Evolutionary conservation across 2,329 filamentous ascomycete genomes (phyloP), one percentile per base, ranked within the genome.

Genomic region (Anthostomella pinea): DNA sequence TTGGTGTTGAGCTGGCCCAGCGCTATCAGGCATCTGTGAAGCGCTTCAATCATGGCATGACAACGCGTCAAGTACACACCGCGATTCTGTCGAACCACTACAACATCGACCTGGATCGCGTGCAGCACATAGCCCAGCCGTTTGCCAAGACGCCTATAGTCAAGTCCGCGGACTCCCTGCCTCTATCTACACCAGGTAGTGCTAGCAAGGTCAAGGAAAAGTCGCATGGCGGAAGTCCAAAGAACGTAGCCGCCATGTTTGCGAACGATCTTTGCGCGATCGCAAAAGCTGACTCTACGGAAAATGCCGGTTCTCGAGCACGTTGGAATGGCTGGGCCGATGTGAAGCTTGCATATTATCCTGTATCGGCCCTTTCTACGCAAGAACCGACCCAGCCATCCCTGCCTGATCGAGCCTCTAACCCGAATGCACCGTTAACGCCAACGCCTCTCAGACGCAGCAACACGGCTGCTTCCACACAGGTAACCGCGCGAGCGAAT

Each of bases 1-100:
- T 98, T 42, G 83, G 83, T 19, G 81, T 91, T 25, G 86, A 91
- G 59, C 73, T 98, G 43, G 91, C 93, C 9, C 87, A 96, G 65
- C 81, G 93, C 52, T 98, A 96, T 52, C 85, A 95, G 62, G 88
- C 87, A 8, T 89, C 89, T 13, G 83, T 93, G 43, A 88, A 90
- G 63, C 81, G 88, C 17, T 72, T 84, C 33, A n/a, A n/a, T n/a
- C 53, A 57, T 26, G 70, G 75, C n/a, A 78, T 77, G 41, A 72
- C 81, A 10, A 76, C 73, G 17, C 77, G 78, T 30, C 73, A 82
- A 49, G 73, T 90, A 28, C 85, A 86, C 56, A 77, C 79, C 25
- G 80, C 81, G 19, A 68, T 96, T 31, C 71, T 96, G 33, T 78
- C 82, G 16, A 90, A 89, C 45, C 93, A 98, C 64, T 98, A 85